Base-by-base conservation (phyloP, 495 filamentous ascomycete species). In the Penicillium fimorum region DNA sequence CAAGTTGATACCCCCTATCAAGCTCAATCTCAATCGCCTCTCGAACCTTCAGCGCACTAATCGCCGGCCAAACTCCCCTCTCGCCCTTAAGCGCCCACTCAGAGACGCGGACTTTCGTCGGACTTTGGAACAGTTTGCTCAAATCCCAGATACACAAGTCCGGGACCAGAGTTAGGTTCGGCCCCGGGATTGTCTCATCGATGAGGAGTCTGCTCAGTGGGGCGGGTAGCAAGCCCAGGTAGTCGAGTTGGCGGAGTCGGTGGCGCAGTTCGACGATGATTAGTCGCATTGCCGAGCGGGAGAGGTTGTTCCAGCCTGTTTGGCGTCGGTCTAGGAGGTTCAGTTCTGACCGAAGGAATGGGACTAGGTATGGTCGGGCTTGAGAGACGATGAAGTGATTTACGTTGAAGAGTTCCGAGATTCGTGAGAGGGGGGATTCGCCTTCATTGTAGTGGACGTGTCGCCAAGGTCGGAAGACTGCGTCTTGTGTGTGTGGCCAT, bases 361-460 rank as follows among this genome's bases (percentile, higher is more conserved):
- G 93, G 59, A 96, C 87, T 33, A 97, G 86, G 61, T 96, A 95
- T 3, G 93, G 93, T 60, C 96, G 92, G 50, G 94, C 90, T 70
- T 97, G 93, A 1, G 92, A 96, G 55, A 96, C 90, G 63, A 97
- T 95, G 73, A 96, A 96, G 70, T 96, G 92, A 70, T 96, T 97
- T 64, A 96, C 92, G 68, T 96, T 96, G 81, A 96, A 96, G 27
- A 96, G 85, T 70, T 96, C 89, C 7, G 90, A 87, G 50, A 96
- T 88, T 43, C 93, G 85, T 37, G 84, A 79, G 5, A 96, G 81
- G 0, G 93, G 93, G 2, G 89, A 89, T 65, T 93, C 87, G 43
- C 84, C 84, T 56, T 90, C 91, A 40, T 78, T 81, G 71, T 89
- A 88, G 30, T 81, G 80, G 47, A 83, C 78, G 44, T 87, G 82